Evolutionary conservation across 768 basidiomycete species (phyloP).

Genomic region (Hericium alpestre): DNA sequence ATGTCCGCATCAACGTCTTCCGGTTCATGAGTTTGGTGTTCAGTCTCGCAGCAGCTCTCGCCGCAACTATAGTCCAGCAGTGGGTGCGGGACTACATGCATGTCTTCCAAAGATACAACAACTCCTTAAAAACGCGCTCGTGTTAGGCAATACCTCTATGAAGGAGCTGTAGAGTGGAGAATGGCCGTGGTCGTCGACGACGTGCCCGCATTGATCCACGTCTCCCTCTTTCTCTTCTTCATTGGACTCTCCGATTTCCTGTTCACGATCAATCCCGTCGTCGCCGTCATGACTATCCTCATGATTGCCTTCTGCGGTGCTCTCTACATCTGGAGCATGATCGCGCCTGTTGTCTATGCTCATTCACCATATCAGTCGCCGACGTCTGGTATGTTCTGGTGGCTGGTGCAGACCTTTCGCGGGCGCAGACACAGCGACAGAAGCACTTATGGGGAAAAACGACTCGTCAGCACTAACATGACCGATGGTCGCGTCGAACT

Average conservation of each 20-base stretch:
- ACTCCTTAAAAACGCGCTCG: conserved; percentile 25
- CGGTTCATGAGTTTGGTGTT: conserved; percentile 30
- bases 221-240: conserved; percentile 41
- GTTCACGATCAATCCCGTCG: conserved; percentile 14
- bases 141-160: conserved; percentile 27
- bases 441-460: background rate
- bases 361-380: conserved; percentile 7
- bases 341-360: background rate
- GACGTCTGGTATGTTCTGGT: conserved; percentile 2
- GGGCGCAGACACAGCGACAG: conserved; percentile 2
- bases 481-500: conserved; percentile 7
- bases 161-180: conserved; percentile 29
- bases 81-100: conserved; percentile 32
- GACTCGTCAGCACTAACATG: conserved; percentile 5
- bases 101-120: conserved; percentile 20
- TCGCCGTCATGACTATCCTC: conserved; percentile 1
- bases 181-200: conserved; percentile 30
- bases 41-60: conserved; percentile 32
- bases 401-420: background rate
- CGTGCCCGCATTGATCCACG: conserved; percentile 37
- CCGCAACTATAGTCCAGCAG: conserved; percentile 37
- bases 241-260: conserved; percentile 36
- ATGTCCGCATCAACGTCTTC: conserved; percentile 29
- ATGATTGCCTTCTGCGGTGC: conserved; percentile 6
- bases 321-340: conserved; percentile 6